phyloP scores from a whole-genome alignment of 441 rosid species.

The Gossypium aridum region DNA sequence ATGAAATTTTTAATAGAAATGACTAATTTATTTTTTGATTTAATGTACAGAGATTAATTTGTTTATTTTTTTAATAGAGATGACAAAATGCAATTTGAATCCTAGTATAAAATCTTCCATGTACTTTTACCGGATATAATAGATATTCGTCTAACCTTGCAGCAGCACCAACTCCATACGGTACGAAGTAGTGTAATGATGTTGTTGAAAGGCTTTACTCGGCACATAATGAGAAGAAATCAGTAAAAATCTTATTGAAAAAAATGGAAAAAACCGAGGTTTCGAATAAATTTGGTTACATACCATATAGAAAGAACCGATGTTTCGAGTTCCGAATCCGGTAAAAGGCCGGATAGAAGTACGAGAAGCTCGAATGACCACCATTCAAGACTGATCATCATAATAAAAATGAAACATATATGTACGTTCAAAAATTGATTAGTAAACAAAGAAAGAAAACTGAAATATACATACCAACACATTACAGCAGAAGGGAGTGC shows the following conservation, averaged over 20 bases:
- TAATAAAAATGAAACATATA: background rate
- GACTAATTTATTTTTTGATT: no score
- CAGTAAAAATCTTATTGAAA: background rate
- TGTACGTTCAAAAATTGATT: background rate
- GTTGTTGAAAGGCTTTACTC: slow-evolving; percentile 35
- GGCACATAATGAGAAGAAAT: background rate
- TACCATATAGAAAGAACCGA: slow-evolving; percentile 52
- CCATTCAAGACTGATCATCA: slow-evolving; percentile 31
- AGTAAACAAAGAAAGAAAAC: background rate
- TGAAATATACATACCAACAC: slow-evolving; percentile 25
- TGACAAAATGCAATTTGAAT: no score
- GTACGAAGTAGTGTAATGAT: slow-evolving; percentile 34
- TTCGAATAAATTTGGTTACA: background rate
- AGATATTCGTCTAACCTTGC: slow-evolving; percentile 26
- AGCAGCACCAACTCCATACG: slow-evolving; percentile 41
- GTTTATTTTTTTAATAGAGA: no score
- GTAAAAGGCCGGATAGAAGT: slow-evolving; percentile 45
- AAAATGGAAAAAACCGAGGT: background rate
- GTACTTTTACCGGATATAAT: no score
- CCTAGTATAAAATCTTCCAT: no score
- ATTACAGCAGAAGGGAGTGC: slow-evolving; percentile 35
- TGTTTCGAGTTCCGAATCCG: slow-evolving; percentile 45
- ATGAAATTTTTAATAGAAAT: no score
- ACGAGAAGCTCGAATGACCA: slow-evolving; percentile 55
- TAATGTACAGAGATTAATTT: no score